phyloP scores from a whole-genome alignment of 305 asterid species.

The Solanum hybrid region DNA sequence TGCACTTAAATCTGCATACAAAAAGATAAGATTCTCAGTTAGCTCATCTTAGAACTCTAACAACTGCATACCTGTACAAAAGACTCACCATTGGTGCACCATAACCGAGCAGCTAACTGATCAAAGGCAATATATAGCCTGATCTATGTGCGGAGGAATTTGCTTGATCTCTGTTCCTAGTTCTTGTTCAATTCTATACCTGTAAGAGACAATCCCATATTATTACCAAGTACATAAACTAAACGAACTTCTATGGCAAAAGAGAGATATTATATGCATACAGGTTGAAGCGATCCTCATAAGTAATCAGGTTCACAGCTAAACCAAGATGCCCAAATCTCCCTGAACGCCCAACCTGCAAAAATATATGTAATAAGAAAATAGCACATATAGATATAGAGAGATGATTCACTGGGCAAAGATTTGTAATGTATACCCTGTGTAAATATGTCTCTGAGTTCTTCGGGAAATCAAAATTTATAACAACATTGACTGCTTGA shows the following conservation, averaged over 20 bases:
- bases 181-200: slow-evolving; percentile 35
- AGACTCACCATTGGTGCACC: slow-evolving; percentile 16
- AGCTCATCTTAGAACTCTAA: background rate
- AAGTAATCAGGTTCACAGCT: slow-evolving; percentile 50
- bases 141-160: slow-evolving; percentile 33
- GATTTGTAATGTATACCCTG: slow-evolving; percentile 30
- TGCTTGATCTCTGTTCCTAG: slow-evolving; percentile 36
- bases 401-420: background rate
- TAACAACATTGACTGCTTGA: slow-evolving; percentile 59
- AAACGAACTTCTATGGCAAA: background rate
- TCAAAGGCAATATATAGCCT: slow-evolving; percentile 26
- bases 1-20: background rate
- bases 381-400: background rate
- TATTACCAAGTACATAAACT: background rate
- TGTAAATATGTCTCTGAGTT: slow-evolving; percentile 50
- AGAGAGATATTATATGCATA: slow-evolving; percentile 6
- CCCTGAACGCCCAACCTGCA: slow-evolving; percentile 45
- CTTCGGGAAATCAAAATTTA: slow-evolving; percentile 59
- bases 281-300: slow-evolving; percentile 53
- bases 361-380: background rate
- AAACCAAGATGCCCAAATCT: slow-evolving; percentile 59
- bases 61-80: slow-evolving; percentile 3
- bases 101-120: background rate
- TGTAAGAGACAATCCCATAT: background rate
- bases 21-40: background rate